Conservation (phyloP, 306 rosid genomes). For the Mimosa bimucronata region DNA sequence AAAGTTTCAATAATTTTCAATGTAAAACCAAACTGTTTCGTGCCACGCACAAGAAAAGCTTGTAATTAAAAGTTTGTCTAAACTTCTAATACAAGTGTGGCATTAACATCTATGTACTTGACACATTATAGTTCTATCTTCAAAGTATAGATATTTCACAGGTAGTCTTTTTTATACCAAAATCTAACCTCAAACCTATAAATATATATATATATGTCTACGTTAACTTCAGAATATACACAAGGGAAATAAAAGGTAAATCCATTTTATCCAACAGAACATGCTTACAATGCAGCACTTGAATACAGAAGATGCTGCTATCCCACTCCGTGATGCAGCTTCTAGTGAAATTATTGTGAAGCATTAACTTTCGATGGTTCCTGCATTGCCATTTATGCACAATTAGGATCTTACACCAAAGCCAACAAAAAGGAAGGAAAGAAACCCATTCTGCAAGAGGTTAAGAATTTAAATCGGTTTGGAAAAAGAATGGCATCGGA, state of each 20-base stretch:
- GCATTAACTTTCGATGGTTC: slow-evolving; percentile 45
- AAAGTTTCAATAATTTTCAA: too few relatives aligned
- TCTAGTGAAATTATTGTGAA: slow-evolving; percentile 29
- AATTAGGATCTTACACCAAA: slow-evolving; percentile 25
- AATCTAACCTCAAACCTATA: slow-evolving; percentile 4
- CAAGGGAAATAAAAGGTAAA: neutral
- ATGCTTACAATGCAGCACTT: slow-evolving; percentile 11
- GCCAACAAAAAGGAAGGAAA: neutral
- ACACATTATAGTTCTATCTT: neutral
- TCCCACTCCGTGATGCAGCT: slow-evolving; percentile 10
- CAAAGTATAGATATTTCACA: neutral
- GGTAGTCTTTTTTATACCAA: neutral
- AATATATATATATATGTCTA: neutral
- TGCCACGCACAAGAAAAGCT: too few relatives aligned
- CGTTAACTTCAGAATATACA: slow-evolving; percentile 25
- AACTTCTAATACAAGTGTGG: neutral
- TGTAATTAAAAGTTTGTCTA: too few relatives aligned
- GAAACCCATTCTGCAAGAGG: neutral
- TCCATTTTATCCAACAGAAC: neutral
- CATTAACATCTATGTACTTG: neutral
- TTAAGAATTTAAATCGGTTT: slow-evolving; percentile 1
- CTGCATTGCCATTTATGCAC: slow-evolving; percentile 40
- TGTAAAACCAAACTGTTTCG: neutral
- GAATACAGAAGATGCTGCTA: slow-evolving; percentile 10
- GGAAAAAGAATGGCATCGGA: slow-evolving; percentile 11